phyloP scores from a whole-genome alignment of 345 rosid genomes.

The Eucalyptus brandiana region DNA sequence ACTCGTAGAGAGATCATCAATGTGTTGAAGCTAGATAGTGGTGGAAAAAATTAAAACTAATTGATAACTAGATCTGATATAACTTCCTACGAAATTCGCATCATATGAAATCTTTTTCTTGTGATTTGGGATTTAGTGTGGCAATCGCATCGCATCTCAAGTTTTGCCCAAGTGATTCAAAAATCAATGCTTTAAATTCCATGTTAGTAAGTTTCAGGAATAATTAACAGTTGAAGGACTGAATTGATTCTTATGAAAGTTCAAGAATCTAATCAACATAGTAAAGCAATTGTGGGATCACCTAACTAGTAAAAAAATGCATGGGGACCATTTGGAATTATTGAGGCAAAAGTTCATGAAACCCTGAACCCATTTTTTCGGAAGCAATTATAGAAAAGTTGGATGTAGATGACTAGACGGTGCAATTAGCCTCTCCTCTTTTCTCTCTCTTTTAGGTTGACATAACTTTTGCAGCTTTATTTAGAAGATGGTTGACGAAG shows the following conservation, averaged over 20 bases:
- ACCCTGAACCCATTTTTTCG: not conserved
- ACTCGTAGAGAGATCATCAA: not conserved
- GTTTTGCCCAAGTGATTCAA: not conserved
- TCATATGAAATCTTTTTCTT: not conserved
- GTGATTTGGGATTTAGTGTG: not conserved
- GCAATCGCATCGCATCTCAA: not conserved
- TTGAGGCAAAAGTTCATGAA: not conserved
- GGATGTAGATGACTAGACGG: not conserved
- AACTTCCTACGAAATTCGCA: rapidly evolving
- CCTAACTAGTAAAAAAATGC: not conserved
- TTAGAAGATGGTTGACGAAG: not conserved
- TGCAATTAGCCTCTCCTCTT: not conserved
- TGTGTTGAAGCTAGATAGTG: not conserved
- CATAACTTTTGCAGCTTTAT: not conserved
- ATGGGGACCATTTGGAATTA: not conserved
- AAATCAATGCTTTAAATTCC: not conserved
- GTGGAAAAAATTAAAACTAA: not conserved
- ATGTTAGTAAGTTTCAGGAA: not conserved
- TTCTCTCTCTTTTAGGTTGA: not conserved
- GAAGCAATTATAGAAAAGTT: not conserved
- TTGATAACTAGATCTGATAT: not conserved
- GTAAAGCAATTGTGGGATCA: not conserved
- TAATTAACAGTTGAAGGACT: not conserved
- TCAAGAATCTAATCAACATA: not conserved
- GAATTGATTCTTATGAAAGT: not conserved